Evolutionary conservation across 2,329 filamentous ascomycete genomes (phyloP).

Genomic region (Neospermospora avenae): DNA sequence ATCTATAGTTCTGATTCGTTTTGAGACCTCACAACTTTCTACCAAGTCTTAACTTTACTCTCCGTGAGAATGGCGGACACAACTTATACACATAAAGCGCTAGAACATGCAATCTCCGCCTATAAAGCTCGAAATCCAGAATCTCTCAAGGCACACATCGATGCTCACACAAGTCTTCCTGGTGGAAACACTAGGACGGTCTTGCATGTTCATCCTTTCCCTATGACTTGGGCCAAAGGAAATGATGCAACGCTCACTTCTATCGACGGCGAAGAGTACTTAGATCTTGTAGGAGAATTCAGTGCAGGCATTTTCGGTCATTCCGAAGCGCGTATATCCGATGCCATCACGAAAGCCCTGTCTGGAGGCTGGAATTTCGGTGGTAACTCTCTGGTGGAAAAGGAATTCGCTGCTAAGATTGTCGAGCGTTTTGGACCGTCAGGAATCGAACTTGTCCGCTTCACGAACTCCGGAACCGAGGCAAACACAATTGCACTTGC

Average conservation of each 20-base stretch:
- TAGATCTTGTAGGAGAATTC: slow-evolving; percentile 61
- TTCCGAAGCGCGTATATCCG: too few species aligned
- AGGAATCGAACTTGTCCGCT: slow-evolving; percentile 52
- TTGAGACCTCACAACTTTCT: too few species aligned
- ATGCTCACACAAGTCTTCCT: slow-evolving; percentile 25
- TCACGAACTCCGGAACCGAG: slow-evolving; percentile 65
- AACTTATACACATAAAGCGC: too few species aligned
- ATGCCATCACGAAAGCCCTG: too few species aligned
- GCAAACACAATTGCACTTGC: slow-evolving; percentile 59
- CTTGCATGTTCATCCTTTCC: slow-evolving; percentile 25
- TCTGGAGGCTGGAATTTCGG: too few species aligned
- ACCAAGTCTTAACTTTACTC: too few species aligned
- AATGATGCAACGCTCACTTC: background rate
- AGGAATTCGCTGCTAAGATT: slow-evolving; percentile 48
- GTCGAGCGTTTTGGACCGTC: slow-evolving; percentile 46
- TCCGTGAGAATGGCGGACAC: too few species aligned
- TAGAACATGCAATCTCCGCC: slow-evolving; percentile 1
- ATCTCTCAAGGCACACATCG: slow-evolving; percentile 16
- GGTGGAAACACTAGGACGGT: slow-evolving; percentile 30
- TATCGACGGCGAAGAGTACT: slow-evolving; percentile 39
- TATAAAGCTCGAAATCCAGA: slow-evolving; percentile 17
- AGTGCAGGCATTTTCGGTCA: slow-evolving; percentile 66
- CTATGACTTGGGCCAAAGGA: slow-evolving; percentile 19
- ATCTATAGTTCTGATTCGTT: too few species aligned
- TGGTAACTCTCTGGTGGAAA: slow-evolving; percentile 50